Conservation (phyloP, 345 rosid genomes). For the Carallia brachiata region DNA sequence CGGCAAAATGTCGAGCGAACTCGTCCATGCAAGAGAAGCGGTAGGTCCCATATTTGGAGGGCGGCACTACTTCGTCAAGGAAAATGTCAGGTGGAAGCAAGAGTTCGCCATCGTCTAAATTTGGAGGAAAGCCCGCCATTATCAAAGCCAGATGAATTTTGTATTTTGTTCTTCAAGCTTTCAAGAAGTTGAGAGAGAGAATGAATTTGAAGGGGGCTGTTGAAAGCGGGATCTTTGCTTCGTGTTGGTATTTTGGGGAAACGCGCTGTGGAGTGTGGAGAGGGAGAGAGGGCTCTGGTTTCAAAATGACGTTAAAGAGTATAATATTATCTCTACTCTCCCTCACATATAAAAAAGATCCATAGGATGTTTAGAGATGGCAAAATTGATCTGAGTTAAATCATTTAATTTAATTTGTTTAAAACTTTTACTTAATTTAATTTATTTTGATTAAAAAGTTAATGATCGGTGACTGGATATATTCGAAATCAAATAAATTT, state of each 20-base stretch:
- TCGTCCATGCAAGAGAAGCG: constrained; percentile 26
- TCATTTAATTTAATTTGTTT: too few relatives aligned
- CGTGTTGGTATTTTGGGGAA: neutral
- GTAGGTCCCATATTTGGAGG: constrained; percentile 11
- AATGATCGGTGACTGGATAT: too few relatives aligned
- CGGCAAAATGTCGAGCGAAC: constrained; percentile 29
- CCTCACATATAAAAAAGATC: neutral
- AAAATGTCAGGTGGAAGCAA: constrained; percentile 39
- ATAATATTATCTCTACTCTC: neutral
- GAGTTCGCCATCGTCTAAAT: constrained; percentile 40
- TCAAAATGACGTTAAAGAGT: constrained; percentile 30
- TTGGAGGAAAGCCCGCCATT: constrained; percentile 36
- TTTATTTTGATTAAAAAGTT: too few relatives aligned
- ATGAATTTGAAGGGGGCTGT: neutral
- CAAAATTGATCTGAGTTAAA: too few relatives aligned
- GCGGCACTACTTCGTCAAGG: constrained; percentile 14
- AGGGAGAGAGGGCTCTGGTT: constrained; percentile 14
- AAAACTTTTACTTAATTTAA: too few relatives aligned
- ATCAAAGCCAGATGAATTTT: too few relatives aligned
- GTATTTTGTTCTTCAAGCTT: neutral
- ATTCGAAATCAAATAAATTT: too few relatives aligned
- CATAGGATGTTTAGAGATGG: neutral
- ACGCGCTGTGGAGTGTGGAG: neutral
- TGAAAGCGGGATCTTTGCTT: constrained; percentile 6
- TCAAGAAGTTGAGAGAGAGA: neutral